Evolutionary conservation across 441 rosid genomes (phyloP).

Genomic region (Capsella rubella): DNA sequence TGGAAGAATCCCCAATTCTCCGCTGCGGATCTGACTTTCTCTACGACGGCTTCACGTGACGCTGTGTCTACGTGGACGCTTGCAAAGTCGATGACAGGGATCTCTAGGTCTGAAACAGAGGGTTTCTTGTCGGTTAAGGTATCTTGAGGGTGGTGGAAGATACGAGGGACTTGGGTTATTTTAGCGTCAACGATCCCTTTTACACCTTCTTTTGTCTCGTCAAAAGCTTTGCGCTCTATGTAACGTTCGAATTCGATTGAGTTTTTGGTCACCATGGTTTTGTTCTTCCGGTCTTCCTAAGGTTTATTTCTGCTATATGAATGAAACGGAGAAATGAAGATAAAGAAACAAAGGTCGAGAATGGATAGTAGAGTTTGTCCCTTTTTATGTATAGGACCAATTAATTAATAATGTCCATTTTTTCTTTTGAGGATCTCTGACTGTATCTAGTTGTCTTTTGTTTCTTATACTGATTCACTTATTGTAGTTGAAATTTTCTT

Average conservation of each 20-base stretch:
- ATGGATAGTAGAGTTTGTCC: no score
- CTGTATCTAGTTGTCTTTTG: no score
- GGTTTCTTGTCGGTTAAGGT: not conserved
- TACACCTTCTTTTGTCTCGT: slow-evolving; percentile 61
- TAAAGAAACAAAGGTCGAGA: no score
- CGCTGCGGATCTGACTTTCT: slow-evolving; percentile 34
- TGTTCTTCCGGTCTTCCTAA: no score
- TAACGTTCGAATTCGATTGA: slow-evolving; percentile 1
- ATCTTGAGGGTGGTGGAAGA: slow-evolving; percentile 48
- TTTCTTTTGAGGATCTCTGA: no score
- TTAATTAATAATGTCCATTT: no score
- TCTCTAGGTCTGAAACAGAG: slow-evolving; percentile 2
- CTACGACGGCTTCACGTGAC: slow-evolving; percentile 25
- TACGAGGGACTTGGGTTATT: slow-evolving; percentile 46
- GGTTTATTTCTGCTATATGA: no score
- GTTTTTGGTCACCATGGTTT: not conserved
- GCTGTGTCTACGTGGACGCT: slow-evolving; percentile 23
- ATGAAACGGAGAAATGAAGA: no score
- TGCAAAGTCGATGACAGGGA: slow-evolving; percentile 58
- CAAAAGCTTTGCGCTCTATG: slow-evolving; percentile 47
- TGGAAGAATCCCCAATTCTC: slow-evolving; percentile 45
- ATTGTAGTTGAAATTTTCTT: no score
- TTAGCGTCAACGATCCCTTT: slow-evolving; percentile 57
- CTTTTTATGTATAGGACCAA: no score
- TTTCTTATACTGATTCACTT: no score